Evolutionary conservation across 805 yeast species (phyloP), one percentile per base, ranked within the genome.

Genomic region (Metschnikowia shivogae): DNA sequence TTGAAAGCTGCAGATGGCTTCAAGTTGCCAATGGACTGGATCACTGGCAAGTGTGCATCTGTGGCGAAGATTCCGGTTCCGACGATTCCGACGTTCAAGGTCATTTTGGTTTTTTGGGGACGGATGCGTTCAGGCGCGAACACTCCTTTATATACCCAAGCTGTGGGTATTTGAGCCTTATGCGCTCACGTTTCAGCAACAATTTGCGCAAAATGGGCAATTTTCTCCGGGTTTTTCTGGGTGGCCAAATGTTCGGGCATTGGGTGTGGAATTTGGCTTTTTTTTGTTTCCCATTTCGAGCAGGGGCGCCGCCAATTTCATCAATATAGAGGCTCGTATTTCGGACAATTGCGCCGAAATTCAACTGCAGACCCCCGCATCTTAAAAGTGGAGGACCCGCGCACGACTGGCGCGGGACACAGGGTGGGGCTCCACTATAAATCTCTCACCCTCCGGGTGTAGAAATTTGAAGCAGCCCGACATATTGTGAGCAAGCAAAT

Each of bases 61-160:
- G 80, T 78, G 50, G 98, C 97, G 62, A 92, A 92, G 58, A 92
- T 87, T 56, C 93, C 93, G 3, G 93, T 86, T 44, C 93, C 93
- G 45, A 85, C 77, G 38, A 85, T 69, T 43, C 86, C 89, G 41
- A 82, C 78, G 60, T 78, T 83, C 38, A 78, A 65, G 11, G 52
- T 44, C 55, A 53, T 53, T 26, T 11, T 48, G 26, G 10, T 11
- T 7, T 13, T n/a, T 22, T 13, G 10, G 11, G 13, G 8, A 11
- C 14, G 9, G 11, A 9, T 5, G 12, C 4, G 13, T 19, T n/a
- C 7, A 20, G 17, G 40, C 22, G 40, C 40, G 34, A 37, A 37
- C 19, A 6, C 27, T 24, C 22, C 34, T 37, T 29, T 37, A 37
- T 37, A 43, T 31, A 24, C 31, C 32, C 35, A 17, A 13, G 26